Evolutionary conservation across 495 filamentous ascomycete species (phyloP).

Genomic region (Xylaria longipes): DNA sequence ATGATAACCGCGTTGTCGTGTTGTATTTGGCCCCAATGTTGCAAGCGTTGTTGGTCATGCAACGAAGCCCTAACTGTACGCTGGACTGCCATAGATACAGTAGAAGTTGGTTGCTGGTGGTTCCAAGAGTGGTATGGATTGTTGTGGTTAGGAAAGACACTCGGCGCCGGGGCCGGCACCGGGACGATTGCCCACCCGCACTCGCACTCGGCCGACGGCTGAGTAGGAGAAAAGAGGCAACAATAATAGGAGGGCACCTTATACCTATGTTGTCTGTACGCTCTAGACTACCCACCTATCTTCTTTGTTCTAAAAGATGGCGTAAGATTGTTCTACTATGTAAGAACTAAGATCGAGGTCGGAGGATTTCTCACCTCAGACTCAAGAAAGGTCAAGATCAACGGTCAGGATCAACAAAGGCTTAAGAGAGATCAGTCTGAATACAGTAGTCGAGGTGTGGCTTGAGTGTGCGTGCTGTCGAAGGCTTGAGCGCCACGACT

Average conservation of each 20-base stretch:
- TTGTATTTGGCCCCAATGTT: constrained; percentile 7
- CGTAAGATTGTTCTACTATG: neutral
- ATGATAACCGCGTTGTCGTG: neutral
- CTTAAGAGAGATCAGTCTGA: neutral
- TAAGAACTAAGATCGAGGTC: constrained; percentile 1
- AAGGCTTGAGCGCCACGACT: neutral
- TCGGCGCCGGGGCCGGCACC: constrained; percentile 1
- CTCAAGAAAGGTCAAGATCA: constrained; percentile 13
- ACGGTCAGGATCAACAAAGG: constrained; percentile 14
- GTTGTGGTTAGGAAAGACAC: neutral
- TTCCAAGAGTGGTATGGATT: neutral
- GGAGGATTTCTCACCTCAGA: constrained; percentile 22
- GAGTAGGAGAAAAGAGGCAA: neutral
- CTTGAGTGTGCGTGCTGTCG: neutral
- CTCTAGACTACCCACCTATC: neutral
- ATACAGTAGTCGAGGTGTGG: neutral
- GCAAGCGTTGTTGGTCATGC: constrained; percentile 11
- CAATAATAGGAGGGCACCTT: neutral
- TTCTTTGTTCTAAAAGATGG: neutral
- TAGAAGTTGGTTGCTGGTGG: neutral
- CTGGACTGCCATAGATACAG: neutral
- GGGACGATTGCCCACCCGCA: neutral
- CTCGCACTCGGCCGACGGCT: neutral
- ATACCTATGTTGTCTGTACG: neutral
- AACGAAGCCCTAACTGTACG: constrained; percentile 11